Evolutionary conservation across 495 filamentous ascomycete genomes (phyloP).

Genomic region (Penicillium ochrochloron): DNA sequence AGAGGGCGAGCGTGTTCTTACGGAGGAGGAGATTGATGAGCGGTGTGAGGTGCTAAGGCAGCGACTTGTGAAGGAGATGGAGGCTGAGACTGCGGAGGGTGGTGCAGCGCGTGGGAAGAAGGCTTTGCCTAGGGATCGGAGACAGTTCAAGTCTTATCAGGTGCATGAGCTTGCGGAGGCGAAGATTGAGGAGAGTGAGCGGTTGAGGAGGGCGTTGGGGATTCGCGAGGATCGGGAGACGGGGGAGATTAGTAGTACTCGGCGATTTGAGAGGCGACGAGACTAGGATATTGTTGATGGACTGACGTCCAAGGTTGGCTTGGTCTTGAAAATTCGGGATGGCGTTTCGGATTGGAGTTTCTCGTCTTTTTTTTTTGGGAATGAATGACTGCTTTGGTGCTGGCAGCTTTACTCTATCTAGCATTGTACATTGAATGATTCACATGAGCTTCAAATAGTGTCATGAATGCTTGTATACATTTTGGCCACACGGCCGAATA

Average conservation of each 20-base stretch:
- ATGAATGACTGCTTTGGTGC: not conserved
- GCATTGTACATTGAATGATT: conserved; percentile 5
- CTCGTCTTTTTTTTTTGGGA: not conserved
- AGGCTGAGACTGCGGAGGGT: conserved; percentile 22
- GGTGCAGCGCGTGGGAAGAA: conserved; percentile 13
- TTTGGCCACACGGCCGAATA: conserved; percentile 22
- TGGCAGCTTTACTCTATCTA: not conserved
- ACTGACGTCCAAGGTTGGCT: not conserved
- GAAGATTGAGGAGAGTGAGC: conserved; percentile 95
- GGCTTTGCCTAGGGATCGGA: conserved; percentile 39
- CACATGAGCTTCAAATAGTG: not conserved
- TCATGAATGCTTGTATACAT: conserved; percentile 10
- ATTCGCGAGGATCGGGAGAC: conserved; percentile 90
- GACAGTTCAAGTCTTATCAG: conserved; percentile 82
- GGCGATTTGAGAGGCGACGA: conserved; percentile 40
- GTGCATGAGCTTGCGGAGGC: conserved; percentile 95
- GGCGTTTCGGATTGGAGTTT: not conserved
- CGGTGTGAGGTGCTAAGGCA: conserved; percentile 37
- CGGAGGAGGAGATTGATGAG: conserved; percentile 48
- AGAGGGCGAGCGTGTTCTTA: conserved; percentile 66
- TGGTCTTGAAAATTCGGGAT: not conserved
- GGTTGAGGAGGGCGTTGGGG: conserved; percentile 83
- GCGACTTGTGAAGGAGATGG: conserved; percentile 41
- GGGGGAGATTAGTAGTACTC: conserved; percentile 66
- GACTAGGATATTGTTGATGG: conserved; percentile 14